Evolutionary conservation across 768 basidiomycete genomes (phyloP).

Genomic region (Trametes cubensis): DNA sequence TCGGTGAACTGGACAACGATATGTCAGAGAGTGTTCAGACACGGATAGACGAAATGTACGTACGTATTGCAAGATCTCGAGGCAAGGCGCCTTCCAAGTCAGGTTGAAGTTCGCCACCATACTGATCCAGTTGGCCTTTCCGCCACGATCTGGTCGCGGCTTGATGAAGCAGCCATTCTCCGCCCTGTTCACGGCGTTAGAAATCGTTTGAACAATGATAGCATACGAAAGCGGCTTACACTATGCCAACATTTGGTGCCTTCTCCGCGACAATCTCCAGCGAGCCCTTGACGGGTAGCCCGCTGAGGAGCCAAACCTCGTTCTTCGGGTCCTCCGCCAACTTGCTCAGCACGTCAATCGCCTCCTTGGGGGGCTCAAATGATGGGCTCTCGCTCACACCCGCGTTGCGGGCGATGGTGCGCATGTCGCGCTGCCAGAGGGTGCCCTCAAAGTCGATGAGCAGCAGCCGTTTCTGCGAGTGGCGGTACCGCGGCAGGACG

Average conservation of each 20-base stretch:
- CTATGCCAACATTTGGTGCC: conserved; percentile 72
- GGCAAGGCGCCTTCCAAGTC: conserved; percentile 77
- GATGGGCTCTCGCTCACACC: conserved; percentile 15
- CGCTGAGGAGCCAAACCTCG: conserved; percentile 83
- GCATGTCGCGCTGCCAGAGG: conserved; percentile 67
- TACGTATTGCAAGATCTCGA: conserved; percentile 85
- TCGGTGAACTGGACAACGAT: conserved; percentile 70
- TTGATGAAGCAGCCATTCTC: conserved; percentile 90
- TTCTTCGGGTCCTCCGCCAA: conserved; percentile 68
- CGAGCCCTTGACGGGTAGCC: conserved; percentile 62
- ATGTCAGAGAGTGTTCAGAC: not conserved
- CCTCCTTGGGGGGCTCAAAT: conserved; percentile 43
- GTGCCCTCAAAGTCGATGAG: conserved; percentile 81
- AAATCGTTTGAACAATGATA: conserved; percentile 6
- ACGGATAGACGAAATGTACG: conserved; percentile 34
- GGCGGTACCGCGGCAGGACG: conserved; percentile 69
- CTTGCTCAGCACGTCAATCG: conserved; percentile 53
- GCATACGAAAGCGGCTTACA: conserved; percentile 47
- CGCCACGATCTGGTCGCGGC: conserved; percentile 42
- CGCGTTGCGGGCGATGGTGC: conserved; percentile 22
- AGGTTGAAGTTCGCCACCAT: conserved; percentile 80
- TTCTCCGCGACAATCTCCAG: conserved; percentile 63
- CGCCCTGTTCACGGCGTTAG: conserved; percentile 47
- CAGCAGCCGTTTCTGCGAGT: conserved; percentile 65
- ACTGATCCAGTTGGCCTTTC: conserved; percentile 64